Evolutionary conservation across 148 eudicot genomes (phyloP).

Genomic region (Tetragonia tetragonoides): DNA sequence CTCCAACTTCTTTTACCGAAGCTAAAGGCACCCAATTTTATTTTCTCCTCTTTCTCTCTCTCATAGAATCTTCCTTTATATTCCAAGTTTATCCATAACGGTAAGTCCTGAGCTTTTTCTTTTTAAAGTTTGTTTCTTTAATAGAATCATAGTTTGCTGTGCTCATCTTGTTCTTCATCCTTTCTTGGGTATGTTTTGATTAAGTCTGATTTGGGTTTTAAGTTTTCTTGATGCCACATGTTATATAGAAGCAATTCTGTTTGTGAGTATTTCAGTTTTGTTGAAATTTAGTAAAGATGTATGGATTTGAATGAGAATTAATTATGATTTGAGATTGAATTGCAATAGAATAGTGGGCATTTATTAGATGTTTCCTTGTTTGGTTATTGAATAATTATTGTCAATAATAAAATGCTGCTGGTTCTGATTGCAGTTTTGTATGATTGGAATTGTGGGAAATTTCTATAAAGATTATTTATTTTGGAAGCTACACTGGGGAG

Average conservation of each 20-base stretch:
- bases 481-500: background rate
- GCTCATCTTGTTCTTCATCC: background rate
- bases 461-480: background rate
- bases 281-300: too few relatives aligned
- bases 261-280: background rate
- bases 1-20: background rate
- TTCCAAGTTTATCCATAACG: background rate
- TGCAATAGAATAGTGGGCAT: background rate
- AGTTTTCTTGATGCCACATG: background rate
- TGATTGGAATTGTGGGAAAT: background rate
- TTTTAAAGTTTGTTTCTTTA: background rate
- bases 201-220: background rate
- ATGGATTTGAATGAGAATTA: background rate
- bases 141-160: background rate
- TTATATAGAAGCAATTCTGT: too few relatives aligned
- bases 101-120: background rate
- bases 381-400: too few relatives aligned
- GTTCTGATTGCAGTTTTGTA: conserved; percentile 23
- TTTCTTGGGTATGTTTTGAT: background rate
- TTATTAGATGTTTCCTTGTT: too few relatives aligned
- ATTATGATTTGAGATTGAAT: too few relatives aligned
- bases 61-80: background rate
- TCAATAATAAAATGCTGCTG: too few relatives aligned
- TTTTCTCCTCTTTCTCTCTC: background rate
- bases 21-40: background rate